A percentile compares a stretch with the other conserved stretches of the same genome.
These are phyloP conservation scores for Calendula officinalis DNA, from an alignment of 129 eudicot species.

Conservation along the genomic window DNA sequence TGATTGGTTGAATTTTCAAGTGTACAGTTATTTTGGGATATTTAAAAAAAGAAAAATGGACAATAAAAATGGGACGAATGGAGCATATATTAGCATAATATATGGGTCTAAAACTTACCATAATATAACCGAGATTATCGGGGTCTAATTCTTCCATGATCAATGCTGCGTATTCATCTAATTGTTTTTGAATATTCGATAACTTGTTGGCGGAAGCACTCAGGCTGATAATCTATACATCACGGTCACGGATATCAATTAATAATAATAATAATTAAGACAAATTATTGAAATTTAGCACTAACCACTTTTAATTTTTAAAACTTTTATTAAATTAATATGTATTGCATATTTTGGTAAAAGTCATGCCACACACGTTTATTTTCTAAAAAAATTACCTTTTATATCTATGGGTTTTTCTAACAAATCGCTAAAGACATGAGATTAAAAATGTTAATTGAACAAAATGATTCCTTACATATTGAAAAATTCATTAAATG, in stretches of 20 bases:
- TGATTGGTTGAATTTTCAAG: too few relatives aligned
- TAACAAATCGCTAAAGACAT: too few relatives aligned
- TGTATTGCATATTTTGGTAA: too few relatives aligned
- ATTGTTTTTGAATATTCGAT: conserved; percentile 57
- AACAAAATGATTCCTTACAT: too few relatives aligned
- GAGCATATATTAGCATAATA: too few relatives aligned
- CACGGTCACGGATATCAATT: conserved; percentile 15
- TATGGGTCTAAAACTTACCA: conserved; percentile 38
- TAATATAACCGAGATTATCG: conserved; percentile 50
- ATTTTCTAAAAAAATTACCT: too few relatives aligned
- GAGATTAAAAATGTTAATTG: too few relatives aligned
- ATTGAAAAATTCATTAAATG: too few relatives aligned
- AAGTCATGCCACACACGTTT: too few relatives aligned
- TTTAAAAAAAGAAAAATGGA: not conserved
- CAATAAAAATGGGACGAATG: too few relatives aligned
- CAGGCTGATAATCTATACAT: conserved; percentile 51
- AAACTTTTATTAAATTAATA: too few relatives aligned
- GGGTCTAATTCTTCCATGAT: conserved; percentile 81
- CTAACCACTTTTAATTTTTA: conserved; percentile 6
- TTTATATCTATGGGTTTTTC: too few relatives aligned
- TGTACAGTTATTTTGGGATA: not conserved
- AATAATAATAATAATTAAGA: not conserved
- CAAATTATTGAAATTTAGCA: conserved; percentile 26
- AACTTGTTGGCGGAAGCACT: conserved; percentile 84
- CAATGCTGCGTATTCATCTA: conserved; percentile 64